Conservation (phyloP, 208 protist species). For the Crithidia expoeki region DNA sequence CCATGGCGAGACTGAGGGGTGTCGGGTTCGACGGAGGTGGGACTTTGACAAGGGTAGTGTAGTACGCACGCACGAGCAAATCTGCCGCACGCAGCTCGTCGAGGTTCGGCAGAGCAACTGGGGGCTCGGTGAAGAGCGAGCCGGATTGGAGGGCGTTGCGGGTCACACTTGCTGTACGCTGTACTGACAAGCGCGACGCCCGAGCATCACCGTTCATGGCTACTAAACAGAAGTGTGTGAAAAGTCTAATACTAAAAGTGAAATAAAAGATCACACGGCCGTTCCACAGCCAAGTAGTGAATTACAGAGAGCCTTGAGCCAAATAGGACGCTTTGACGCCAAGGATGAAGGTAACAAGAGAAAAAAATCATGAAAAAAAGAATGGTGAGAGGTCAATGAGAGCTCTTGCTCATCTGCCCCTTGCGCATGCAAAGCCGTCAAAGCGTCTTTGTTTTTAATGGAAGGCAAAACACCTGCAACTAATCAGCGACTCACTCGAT, state of each 20-base stretch:
- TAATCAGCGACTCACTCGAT: too few species aligned
- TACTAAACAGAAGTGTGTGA: too few species aligned
- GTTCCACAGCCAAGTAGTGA: too few species aligned
- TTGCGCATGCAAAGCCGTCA: too few species aligned
- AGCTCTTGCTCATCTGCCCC: too few species aligned
- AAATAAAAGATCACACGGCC: not conserved
- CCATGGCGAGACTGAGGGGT: not conserved
- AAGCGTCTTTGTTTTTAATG: too few species aligned
- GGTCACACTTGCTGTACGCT: conserved; percentile 7
- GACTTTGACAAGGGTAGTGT: conserved; percentile 2
- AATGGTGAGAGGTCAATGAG: too few species aligned
- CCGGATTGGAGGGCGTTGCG: not conserved
- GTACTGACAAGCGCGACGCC: conserved; percentile 19
- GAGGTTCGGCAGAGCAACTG: conserved; percentile 24
- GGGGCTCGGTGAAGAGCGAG: conserved; percentile 25
- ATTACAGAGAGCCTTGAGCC: too few species aligned
- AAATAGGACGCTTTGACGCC: too few species aligned
- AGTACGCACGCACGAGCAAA: conserved; percentile 28
- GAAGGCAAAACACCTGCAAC: too few species aligned
- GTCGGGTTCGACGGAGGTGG: not conserved
- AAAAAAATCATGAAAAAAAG: conserved; percentile 9
- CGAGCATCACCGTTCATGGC: conserved; percentile 25
- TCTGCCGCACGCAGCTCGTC: conserved; percentile 29
- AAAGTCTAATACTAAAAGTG: too few species aligned
- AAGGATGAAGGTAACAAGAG: not conserved